These are phyloP conservation scores for Blastobotrys indianensis DNA, from an alignment of 1,139 yeast genomes.

Conservation along the genomic window DNA sequence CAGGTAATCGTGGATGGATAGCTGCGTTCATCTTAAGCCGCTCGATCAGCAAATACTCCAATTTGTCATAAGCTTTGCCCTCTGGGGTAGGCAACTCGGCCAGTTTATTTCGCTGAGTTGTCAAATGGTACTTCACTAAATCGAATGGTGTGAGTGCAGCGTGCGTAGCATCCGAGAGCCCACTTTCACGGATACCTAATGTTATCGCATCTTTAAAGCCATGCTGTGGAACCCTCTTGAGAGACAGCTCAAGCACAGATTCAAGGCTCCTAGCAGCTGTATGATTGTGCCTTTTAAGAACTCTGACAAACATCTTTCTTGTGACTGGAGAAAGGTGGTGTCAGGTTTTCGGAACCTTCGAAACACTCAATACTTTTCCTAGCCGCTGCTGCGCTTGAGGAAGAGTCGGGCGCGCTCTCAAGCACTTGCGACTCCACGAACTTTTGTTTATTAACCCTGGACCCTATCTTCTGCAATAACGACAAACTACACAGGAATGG, in stretches of 20 bases:
- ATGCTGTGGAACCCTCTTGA: conserved; percentile 52
- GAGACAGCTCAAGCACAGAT: conserved; percentile 37
- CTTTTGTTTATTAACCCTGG: too few relatives aligned
- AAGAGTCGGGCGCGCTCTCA: too few relatives aligned
- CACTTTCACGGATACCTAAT: conserved; percentile 54
- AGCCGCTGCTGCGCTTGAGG: too few relatives aligned
- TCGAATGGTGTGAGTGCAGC: conserved; percentile 55
- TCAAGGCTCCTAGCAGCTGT: not conserved
- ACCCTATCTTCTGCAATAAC: too few relatives aligned
- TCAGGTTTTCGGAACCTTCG: too few relatives aligned
- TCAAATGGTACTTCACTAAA: conserved; percentile 60
- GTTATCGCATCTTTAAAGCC: conserved; percentile 69
- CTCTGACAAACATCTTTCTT: not conserved
- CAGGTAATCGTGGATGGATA: conserved; percentile 26
- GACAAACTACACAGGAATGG: too few relatives aligned
- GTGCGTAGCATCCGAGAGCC: conserved; percentile 61
- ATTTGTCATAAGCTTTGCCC: conserved; percentile 17
- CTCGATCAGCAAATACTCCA: conserved; percentile 42
- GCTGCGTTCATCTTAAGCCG: conserved; percentile 56
- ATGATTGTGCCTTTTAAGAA: not conserved
- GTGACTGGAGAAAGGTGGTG: too few relatives aligned
- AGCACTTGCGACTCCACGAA: too few relatives aligned
- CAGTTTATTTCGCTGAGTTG: conserved; percentile 36
- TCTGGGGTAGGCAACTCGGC: conserved; percentile 27
- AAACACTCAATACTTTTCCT: too few relatives aligned